Percentiles rank a stretch among this genome's conserved stretches.
Evolutionary conservation across 2,329 filamentous ascomycete species (phyloP).

Genomic region (Corinectria fuckeliana): DNA sequence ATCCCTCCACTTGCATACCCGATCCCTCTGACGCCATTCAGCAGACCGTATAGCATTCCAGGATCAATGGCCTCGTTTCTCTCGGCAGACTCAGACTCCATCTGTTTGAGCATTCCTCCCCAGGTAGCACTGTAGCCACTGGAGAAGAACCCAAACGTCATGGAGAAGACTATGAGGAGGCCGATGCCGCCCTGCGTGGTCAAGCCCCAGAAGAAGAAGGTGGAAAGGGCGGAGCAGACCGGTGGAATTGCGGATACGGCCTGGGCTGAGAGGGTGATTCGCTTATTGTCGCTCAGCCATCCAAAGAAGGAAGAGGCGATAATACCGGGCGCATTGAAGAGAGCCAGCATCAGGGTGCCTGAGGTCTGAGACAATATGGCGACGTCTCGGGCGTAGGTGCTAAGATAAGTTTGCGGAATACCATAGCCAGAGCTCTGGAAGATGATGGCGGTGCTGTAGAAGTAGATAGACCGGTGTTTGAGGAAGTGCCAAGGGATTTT

Average conservation of each 20-base stretch:
- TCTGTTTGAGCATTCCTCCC: slow-evolving; percentile 24
- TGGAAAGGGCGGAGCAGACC: slow-evolving; percentile 15
- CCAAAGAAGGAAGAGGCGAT: slow-evolving; percentile 21
- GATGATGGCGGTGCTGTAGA: slow-evolving; percentile 19
- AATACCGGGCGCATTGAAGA: slow-evolving; percentile 24
- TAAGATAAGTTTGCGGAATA: slow-evolving; percentile 26
- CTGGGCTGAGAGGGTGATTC: slow-evolving; percentile 2
- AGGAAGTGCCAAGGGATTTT: slow-evolving; percentile 17
- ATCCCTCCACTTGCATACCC: slow-evolving; percentile 24
- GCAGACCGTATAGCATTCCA: slow-evolving; percentile 22
- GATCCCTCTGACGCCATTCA: slow-evolving; percentile 23
- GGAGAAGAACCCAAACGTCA: slow-evolving; percentile 28
- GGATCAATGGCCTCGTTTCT: slow-evolving; percentile 24
- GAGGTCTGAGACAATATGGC: slow-evolving; percentile 18
- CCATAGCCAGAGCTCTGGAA: slow-evolving; percentile 24
- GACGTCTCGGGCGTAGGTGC: slow-evolving; percentile 18
- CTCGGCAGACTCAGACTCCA: slow-evolving; percentile 17
- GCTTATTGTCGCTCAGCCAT: slow-evolving; percentile 21
- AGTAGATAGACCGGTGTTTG: slow-evolving; percentile 11
- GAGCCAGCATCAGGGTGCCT: slow-evolving; percentile 19
- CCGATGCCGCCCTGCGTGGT: slow-evolving; percentile 15
- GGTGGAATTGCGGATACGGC: slow-evolving; percentile 7
- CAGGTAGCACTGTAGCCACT: slow-evolving; percentile 29
- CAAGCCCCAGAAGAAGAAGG: slow-evolving; percentile 25
- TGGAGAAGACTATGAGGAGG: slow-evolving; percentile 18